phyloP scores from a whole-genome alignment of 2,329 filamentous ascomycete species.

The Geosmithia flava region DNA sequence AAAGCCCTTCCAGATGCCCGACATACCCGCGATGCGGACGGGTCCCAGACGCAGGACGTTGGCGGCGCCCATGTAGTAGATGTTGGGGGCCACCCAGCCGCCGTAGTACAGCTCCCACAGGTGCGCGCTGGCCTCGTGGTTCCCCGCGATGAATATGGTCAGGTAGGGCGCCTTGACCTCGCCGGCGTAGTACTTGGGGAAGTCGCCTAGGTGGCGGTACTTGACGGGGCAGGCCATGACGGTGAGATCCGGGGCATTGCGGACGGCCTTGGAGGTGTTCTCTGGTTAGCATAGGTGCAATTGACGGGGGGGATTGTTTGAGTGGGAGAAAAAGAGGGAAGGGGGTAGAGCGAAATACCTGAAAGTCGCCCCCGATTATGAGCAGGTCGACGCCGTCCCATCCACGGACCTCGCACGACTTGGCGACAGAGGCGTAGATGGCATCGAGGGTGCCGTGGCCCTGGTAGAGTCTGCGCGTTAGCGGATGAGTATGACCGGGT shows the following conservation, averaged over 20 bases:
- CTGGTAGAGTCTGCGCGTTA: slow-evolving; percentile 25
- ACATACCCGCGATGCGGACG: slow-evolving; percentile 77
- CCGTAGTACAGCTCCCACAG: slow-evolving; percentile 91
- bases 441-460: slow-evolving; percentile 86
- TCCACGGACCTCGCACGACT: slow-evolving; percentile 54
- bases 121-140: slow-evolving; percentile 88
- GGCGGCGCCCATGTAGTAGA: slow-evolving; percentile 91
- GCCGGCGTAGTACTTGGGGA: slow-evolving; percentile 88
- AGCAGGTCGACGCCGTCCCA: slow-evolving; percentile 81
- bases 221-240: slow-evolving; percentile 84
- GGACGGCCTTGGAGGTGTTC: slow-evolving; percentile 43
- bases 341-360: slow-evolving; percentile 36
- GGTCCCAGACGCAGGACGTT: slow-evolving; percentile 78
- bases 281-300: background rate
- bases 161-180: slow-evolving; percentile 66
- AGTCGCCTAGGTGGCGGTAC: slow-evolving; percentile 81
- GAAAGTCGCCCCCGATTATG: slow-evolving; percentile 94
- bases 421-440: slow-evolving; percentile 71
- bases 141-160: slow-evolving; percentile 86
- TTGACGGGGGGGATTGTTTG: no score
- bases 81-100: slow-evolving; percentile 92
- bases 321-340: background rate
- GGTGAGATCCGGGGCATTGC: slow-evolving; percentile 77
- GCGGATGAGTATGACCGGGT: slow-evolving; percentile 1
- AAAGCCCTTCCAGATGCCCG: slow-evolving; percentile 88